phyloP scores from a whole-genome alignment of 2,329 filamentous ascomycete species.

The Ustulina deusta region DNA sequence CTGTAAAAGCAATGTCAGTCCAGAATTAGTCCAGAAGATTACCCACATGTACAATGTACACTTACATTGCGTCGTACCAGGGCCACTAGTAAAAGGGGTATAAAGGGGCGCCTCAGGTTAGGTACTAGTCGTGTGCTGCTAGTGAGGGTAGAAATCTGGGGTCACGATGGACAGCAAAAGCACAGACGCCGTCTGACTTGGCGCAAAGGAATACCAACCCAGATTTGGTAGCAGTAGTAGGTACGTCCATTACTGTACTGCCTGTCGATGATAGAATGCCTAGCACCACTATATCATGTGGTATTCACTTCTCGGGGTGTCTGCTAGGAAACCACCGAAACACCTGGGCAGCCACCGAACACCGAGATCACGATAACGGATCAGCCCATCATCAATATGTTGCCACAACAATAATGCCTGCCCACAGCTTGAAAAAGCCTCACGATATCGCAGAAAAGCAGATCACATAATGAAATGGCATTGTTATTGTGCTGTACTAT shows the following conservation, averaged over 20 bases:
- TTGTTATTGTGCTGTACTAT: neutral
- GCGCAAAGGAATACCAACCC: constrained; percentile 19
- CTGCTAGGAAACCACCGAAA: neutral
- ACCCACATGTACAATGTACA: constrained; percentile 3
- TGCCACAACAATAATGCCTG: neutral
- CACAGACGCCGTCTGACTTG: constrained; percentile 40
- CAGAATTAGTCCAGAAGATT: constrained; percentile 1
- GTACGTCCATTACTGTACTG: too few relatives aligned
- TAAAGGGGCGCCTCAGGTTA: constrained; percentile 26
- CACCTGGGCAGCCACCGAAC: constrained; percentile 11
- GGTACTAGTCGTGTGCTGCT: neutral
- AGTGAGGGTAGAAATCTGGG: constrained; percentile 32
- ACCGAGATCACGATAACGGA: constrained; percentile 9
- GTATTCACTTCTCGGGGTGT: constrained; percentile 27
- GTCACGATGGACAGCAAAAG: constrained; percentile 39
- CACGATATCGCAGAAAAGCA: constrained; percentile 18
- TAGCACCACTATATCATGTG: constrained; percentile 17
- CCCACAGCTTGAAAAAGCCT: constrained; percentile 10
- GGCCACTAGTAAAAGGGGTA: constrained; percentile 4
- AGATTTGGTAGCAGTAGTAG: constrained; percentile 16
- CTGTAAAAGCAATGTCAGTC: constrained; percentile 6
- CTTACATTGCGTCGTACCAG: neutral
- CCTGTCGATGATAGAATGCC: too few relatives aligned
- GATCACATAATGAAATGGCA: constrained; percentile 9
- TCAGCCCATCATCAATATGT: constrained; percentile 15